Percentiles rank a stretch among this genome's conserved stretches.
These are phyloP conservation scores for Paramecium caudatum DNA, from an alignment of 73 alveolate species.

Conservation along the genomic window DNA sequence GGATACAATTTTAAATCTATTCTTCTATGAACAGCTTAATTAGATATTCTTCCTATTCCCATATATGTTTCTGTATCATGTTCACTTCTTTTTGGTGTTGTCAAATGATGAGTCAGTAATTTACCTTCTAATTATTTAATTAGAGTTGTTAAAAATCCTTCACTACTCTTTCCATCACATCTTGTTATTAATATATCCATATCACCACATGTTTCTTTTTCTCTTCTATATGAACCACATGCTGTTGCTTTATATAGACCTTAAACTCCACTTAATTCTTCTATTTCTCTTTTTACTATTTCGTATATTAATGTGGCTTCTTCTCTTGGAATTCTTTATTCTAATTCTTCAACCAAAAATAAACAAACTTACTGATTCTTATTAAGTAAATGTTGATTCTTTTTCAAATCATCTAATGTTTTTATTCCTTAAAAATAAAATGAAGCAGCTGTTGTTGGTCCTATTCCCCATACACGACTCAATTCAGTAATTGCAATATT, in stretches of 20 bases:
- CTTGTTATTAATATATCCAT: slow-evolving; percentile 94
- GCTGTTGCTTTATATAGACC: slow-evolving; percentile 83
- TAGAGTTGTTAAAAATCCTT: slow-evolving; percentile 85
- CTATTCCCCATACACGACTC: slow-evolving; percentile 96
- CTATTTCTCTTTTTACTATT: slow-evolving; percentile 79
- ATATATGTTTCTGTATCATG: slow-evolving; percentile 89
- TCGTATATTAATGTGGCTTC: slow-evolving; percentile 89
- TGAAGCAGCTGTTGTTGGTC: slow-evolving; percentile 90
- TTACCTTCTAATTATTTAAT: slow-evolving; percentile 84
- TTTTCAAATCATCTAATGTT: slow-evolving; percentile 85
- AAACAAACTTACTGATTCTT: slow-evolving; percentile 89
- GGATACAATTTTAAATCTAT: slow-evolving; percentile 95
- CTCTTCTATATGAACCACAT: slow-evolving; percentile 97
- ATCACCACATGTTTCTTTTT: slow-evolving; percentile 96
- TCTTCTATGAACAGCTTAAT: slow-evolving; percentile 85
- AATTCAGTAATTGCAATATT: slow-evolving; percentile 83
- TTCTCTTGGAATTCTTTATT: slow-evolving; percentile 92
- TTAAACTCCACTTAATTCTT: background rate
- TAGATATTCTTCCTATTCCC: slow-evolving; percentile 89
- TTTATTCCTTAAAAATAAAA: slow-evolving; percentile 91
- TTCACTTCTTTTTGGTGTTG: slow-evolving; percentile 76
- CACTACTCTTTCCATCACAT: slow-evolving; percentile 83
- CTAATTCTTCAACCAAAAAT: slow-evolving; percentile 91
- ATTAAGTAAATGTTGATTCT: slow-evolving; percentile 82
- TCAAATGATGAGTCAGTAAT: slow-evolving; percentile 87